These are phyloP conservation scores for Rutstroemia sydowiana DNA, from an alignment of 2,329 filamentous ascomycete species.

Conservation along the genomic window DNA sequence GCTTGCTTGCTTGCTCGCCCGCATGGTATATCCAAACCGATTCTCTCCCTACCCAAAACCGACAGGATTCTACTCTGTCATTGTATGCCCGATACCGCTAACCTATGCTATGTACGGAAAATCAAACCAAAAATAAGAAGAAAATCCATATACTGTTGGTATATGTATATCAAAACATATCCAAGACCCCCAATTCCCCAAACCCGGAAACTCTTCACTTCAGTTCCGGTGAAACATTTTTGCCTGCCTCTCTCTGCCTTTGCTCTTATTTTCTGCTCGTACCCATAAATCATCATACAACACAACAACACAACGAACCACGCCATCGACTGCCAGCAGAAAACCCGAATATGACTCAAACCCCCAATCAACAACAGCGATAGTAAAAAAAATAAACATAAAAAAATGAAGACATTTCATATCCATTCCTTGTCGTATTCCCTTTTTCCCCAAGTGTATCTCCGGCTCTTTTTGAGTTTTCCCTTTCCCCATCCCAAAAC, in stretches of 20 bases:
- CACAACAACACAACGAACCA: no score
- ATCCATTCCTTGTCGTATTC: neutral
- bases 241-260: no score
- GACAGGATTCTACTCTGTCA: constrained; percentile 10
- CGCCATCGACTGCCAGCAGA: no score
- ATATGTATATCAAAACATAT: no score
- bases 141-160: neutral
- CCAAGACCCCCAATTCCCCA: no score
- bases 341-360: no score
- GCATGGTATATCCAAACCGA: neutral
- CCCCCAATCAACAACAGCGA: no score
- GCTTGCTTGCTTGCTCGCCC: neutral
- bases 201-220: no score
- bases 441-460: neutral
- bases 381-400: neutral
- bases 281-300: no score
- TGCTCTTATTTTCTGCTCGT: no score
- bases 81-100: neutral
- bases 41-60: neutral
- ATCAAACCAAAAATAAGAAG: neutral
- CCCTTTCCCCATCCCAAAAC: neutral
- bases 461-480: neutral
- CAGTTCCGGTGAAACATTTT: no score
- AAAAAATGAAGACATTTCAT: neutral
- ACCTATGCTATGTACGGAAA: neutral